Base-by-base conservation (phyloP, 352 stramenopile species). In the Phytophthora europaea region DNA sequence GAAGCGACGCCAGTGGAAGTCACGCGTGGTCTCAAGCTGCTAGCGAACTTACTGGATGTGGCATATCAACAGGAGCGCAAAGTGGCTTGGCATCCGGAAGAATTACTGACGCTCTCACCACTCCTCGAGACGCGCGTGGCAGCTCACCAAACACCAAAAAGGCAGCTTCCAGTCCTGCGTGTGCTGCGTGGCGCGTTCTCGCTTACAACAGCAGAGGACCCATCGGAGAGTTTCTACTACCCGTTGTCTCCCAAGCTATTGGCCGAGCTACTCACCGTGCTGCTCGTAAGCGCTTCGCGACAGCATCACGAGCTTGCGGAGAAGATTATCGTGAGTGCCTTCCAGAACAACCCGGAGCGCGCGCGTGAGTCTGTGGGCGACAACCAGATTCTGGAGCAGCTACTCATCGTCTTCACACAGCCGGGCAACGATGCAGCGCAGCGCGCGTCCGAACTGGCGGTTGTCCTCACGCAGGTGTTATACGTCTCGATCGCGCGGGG, bases 341-440 rank as follows among this genome's bases (percentile, higher is more conserved):
- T 93, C 52, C 62, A 74, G 4, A 69, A 84, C 3, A 70, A 87
- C 12, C 47, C 71, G 0, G 60, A 76, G 0, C 63, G 79, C 16
- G 80, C 88, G 23, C 80, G 78, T 5, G 53, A 68, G 18, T 86
- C 81, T 3, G 85, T 92, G 26, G 81, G 69, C 12, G 83, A 81
- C 7, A 89, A 80, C 54, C 81, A 92, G 33, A 90, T 92, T 52
- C 76, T 93, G 0, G 84, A 93, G 63, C 86, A 89, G 48, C 61
- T 92, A 3, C 66, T 93, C 23, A 92, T 93, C 31, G 78, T 92
- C 1, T 89, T 92, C 40, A 84, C 77, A 10, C 81, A 93, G 45
- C 73, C 82, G 26, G 67, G 71, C 2, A 80, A 75, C 22, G 52
- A 71, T 4, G 61, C 60, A 36, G 43, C 70, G n/a, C 59, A 73